These are phyloP conservation scores for Ophiostoma pallidulum DNA, from an alignment of 2,329 filamentous ascomycete genomes.

Conservation along the genomic window DNA sequence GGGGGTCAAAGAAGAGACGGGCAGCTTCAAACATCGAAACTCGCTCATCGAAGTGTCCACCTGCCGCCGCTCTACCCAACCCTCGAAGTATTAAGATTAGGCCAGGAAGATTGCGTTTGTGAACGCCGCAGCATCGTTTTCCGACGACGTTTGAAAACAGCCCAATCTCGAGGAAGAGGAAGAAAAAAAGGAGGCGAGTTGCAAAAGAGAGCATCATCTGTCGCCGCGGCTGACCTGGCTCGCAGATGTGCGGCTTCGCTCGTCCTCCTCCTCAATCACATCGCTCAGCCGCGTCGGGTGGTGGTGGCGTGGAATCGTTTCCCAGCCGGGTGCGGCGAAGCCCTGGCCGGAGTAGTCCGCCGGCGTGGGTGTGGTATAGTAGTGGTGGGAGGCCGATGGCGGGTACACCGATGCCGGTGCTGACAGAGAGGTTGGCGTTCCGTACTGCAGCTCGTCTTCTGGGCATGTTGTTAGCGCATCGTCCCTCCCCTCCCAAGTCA, in stretches of 20 bases:
- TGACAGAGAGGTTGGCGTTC: constrained; percentile 38
- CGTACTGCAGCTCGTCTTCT: constrained; percentile 49
- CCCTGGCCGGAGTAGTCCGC: constrained; percentile 59
- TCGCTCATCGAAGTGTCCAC: not conserved
- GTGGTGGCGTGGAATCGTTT: constrained; percentile 62
- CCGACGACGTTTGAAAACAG: no score
- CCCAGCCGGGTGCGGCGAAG: constrained; percentile 64
- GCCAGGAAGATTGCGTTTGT: no score
- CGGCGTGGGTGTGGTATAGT: constrained; percentile 27
- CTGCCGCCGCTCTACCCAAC: no score
- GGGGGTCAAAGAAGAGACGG: not conserved
- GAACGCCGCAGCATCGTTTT: no score
- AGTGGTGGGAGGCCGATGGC: constrained; percentile 33
- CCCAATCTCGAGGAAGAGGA: not conserved
- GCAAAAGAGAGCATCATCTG: not conserved
- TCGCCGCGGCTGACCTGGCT: constrained; percentile 47
- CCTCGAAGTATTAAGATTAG: not conserved
- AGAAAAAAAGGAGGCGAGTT: no score
- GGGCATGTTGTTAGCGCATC: constrained; percentile 1
- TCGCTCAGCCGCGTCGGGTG: constrained; percentile 84
- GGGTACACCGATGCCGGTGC: constrained; percentile 21
- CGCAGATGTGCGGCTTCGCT: constrained; percentile 65
- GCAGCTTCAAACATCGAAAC: not conserved
- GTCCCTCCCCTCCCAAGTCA: not conserved
- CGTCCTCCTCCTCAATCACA: constrained; percentile 78